Base-by-base conservation (phyloP, 305 asterid species). In the Galium porrigens region DNA sequence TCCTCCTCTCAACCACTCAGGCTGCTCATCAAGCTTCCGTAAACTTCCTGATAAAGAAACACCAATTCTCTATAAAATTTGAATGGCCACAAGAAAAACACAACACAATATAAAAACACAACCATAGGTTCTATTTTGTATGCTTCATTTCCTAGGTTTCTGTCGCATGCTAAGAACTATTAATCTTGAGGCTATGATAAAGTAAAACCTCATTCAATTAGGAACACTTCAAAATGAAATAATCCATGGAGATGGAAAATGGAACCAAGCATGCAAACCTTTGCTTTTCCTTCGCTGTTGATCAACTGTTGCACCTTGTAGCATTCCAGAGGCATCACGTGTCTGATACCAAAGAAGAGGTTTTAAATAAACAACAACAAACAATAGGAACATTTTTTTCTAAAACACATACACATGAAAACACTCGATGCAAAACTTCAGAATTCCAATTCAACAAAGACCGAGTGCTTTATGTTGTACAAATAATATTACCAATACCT, bases 21-120 rank as follows among this genome's bases (percentile, higher is more conserved):
- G 99, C 81, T 94, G 97, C 73, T 90, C 96, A 73, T 94, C 96
- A 78, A 90, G 97, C 82, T 81, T 94, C 80, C 99, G 89, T 72
- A 94, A 87, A 81, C 97, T 90, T 75, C 91, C 97, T 94, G 83
- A 72, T 64, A 49, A 34, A 73, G 66, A 61, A 65, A 66, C 65
- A 57, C 46, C 48, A 58, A 58, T 41, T 7, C 7, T 68, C 32
- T 29, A 52, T 10, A 22, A 57, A 6, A 58, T 58, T 6, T 33
- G 39, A 34, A 58, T 33, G 39, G 46, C 48, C 48, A 34, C 30
- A n/a, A 58, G 41, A 58, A 2, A 17, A 10, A 58, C 11, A 15
- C 22, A n/a, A 0, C 0, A 41, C 15, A 22, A 22, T 2, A 7
- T 41, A 9, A 44, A 44, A 44, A 44, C 51, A 12, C 51, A 44